Evolutionary conservation across 2,329 filamentous ascomycete species (phyloP), one percentile per base, ranked within the genome.

Genomic region (Aureobasidium vineae): DNA sequence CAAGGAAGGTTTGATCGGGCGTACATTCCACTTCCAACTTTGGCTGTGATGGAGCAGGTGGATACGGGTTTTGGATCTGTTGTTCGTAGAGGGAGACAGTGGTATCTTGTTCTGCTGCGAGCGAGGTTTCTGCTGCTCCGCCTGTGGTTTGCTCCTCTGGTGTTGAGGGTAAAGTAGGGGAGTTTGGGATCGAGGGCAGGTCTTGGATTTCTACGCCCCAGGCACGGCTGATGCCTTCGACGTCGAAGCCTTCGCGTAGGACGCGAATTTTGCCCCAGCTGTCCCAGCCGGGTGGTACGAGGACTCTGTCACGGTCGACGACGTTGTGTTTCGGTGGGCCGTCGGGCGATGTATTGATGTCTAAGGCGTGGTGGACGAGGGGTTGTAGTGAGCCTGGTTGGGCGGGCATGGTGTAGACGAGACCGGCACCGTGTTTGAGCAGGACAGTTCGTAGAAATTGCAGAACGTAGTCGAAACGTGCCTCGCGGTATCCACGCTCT

Each of bases 231-330:
- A 96, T 84, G 16, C 86, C 85, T 80, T 99, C 95, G 26, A 96
- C 91, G 71, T 98, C 92, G 72, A 98, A 98, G 0, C 89, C 91
- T 74, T 97, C 95, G 64, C 92, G 87, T 33, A 98, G 82, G 52
- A 98, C 92, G 49, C 94, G 86, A 68, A 99, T 97, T 79, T 98
- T 99, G 68, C 92, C 93, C 91, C 92, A 97, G 0, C 93, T 97
- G 77, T 99, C 95, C 95, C 95, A 99, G 76, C 97, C 97, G 19
- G 93, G 90, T 1, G 94, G 94, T 0, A 99, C 90, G 5, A 97
- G 84, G 65, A 99, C 93, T 82, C 96, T 96, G 77, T 97, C 93
- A 95, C 95, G 72, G 61, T 77, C 75, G 53, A 77, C 75, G 45
- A 77, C 75, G 45, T 77, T 76, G 61, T 77, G 90, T 78, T 92